These are phyloP conservation scores for Nepenthes gracilis DNA, from an alignment of 148 eudicot species.

Conservation along the genomic window DNA sequence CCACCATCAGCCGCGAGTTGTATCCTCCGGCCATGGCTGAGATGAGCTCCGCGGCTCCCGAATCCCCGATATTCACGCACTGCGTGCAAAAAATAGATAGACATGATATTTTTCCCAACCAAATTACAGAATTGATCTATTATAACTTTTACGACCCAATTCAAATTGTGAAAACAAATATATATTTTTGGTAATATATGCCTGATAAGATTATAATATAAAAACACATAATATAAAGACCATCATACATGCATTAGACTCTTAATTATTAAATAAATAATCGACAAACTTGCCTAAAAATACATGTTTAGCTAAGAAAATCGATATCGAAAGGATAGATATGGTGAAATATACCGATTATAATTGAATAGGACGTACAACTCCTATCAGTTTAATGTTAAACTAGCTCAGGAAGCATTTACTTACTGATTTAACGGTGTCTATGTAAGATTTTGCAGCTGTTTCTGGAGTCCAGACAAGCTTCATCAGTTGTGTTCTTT, in stretches of 20 bases:
- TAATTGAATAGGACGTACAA: too few relatives aligned
- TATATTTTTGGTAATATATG: not conserved
- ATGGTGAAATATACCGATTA: not conserved
- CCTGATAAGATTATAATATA: not conserved
- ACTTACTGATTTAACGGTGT: conserved; percentile 32
- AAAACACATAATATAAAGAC: not conserved
- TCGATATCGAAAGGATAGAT: not conserved
- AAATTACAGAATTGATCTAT: too few relatives aligned
- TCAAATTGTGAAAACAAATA: not conserved
- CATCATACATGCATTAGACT: too few relatives aligned
- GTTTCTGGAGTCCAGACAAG: conserved; percentile 37
- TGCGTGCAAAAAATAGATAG: not conserved
- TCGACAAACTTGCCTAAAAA: too few relatives aligned
- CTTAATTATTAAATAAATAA: too few relatives aligned
- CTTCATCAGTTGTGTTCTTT: conserved; percentile 14
- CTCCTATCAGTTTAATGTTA: too few relatives aligned
- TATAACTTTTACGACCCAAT: too few relatives aligned
- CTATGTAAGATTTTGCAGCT: conserved; percentile 27
- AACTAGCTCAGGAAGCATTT: not conserved
- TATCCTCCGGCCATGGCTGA: conserved; percentile 47
- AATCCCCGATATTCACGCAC: conserved; percentile 15
- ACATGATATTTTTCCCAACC: too few relatives aligned
- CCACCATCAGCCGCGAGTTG: conserved; percentile 27
- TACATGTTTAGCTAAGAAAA: too few relatives aligned
- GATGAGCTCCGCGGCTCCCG: conserved; percentile 27